phyloP scores from a whole-genome alignment of 2,329 filamentous ascomycete species.

The Clarireedia homoeocarpa region DNA sequence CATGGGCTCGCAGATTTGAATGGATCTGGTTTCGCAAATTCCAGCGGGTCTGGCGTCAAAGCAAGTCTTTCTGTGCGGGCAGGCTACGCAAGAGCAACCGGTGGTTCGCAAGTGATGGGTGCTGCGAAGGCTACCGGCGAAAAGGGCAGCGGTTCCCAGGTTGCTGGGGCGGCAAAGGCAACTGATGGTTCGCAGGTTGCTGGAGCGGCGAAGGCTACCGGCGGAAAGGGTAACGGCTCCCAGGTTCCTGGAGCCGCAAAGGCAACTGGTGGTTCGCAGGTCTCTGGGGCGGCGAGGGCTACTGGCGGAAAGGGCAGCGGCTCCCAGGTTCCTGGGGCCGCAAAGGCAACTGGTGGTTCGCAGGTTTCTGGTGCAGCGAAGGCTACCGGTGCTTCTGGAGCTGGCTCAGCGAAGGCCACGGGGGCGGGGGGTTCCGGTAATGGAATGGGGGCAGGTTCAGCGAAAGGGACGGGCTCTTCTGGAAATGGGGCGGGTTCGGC shows the following conservation, averaged over 20 bases:
- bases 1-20: no score
- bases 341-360: background rate
- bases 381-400: background rate
- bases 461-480: background rate
- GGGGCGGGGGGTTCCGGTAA: background rate
- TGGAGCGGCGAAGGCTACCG: background rate
- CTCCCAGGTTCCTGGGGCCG: background rate
- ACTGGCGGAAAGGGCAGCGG: background rate
- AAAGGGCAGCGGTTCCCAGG: background rate
- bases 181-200: no score
- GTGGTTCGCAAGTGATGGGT: background rate
- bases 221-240: background rate
- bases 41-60: background rate
- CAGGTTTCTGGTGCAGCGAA: background rate
- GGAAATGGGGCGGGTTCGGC: background rate
- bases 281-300: background rate
- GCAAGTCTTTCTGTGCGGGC: background rate
- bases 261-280: background rate
- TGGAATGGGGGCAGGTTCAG: background rate
- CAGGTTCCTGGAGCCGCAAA: background rate
- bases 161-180: background rate
- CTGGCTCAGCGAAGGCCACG: background rate
- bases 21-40: background rate
- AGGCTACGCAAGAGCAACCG: background rate
- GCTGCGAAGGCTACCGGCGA: background rate